phyloP scores from a whole-genome alignment of 139 green algal genomes.

The Astrephomene gubernaculifera region DNA sequence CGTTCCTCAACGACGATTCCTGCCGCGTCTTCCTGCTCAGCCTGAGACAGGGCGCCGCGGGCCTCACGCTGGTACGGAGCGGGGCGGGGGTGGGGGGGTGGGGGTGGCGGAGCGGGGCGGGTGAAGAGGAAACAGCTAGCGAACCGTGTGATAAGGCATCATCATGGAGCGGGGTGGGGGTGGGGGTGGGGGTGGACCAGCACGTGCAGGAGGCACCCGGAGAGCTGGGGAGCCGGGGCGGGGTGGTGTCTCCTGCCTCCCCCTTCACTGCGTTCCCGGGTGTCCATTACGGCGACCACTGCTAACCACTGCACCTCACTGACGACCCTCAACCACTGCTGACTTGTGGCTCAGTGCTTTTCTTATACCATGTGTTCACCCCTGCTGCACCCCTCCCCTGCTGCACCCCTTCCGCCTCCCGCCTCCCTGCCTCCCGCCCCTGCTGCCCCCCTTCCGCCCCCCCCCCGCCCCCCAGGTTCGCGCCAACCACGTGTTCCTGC shows the following conservation, averaged over 20 bases:
- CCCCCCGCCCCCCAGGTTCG: slow-evolving; percentile 13
- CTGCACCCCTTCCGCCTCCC: not conserved
- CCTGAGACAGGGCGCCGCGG: slow-evolving; percentile 60
- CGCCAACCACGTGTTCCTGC: slow-evolving; percentile 77
- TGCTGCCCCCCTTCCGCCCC: not conserved
- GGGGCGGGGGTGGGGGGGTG: not conserved
- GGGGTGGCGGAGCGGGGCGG: not conserved
- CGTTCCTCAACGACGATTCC: slow-evolving; percentile 52
- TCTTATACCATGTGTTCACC: not conserved
- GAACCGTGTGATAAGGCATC: not conserved
- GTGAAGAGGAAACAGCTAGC: no score
- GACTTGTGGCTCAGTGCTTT: no score
- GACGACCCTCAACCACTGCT: no score
- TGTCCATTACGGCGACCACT: no score
- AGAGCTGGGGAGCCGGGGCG: no score
- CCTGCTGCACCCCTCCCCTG: not conserved
- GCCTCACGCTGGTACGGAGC: slow-evolving; percentile 66
- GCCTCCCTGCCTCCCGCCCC: not conserved
- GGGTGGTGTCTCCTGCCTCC: no score
- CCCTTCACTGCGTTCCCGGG: no score
- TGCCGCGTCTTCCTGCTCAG: slow-evolving; percentile 72
- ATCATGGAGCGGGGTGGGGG: no score
- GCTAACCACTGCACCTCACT: no score
- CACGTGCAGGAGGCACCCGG: no score
- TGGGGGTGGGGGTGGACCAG: no score